Evolutionary conservation across 1,284 basidiomycete species (phyloP).

Genomic region (Agaricales sp.): DNA sequence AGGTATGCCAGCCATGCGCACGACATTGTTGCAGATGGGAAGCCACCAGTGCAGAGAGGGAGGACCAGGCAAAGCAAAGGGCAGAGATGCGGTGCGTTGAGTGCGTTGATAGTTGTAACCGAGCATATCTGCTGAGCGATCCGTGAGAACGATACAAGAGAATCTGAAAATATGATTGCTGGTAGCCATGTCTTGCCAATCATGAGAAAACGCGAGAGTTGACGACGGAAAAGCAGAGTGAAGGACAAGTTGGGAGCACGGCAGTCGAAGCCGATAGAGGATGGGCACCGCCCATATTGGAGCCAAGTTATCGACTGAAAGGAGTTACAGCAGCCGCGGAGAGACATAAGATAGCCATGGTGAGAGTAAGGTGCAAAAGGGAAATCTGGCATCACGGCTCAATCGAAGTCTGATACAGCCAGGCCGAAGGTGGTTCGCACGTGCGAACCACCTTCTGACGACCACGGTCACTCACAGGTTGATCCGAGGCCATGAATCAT

Average conservation of each 20-base stretch:
- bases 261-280: no score
- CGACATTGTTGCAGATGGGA: conserved; percentile 61
- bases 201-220: conserved; percentile 64
- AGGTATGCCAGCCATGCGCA: conserved; percentile 57
- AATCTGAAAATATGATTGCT: conserved; percentile 67
- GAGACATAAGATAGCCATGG: no score
- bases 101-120: conserved; percentile 58
- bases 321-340: no score
- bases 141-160: conserved; percentile 74
- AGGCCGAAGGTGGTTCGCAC: no score
- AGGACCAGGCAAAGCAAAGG: conserved; percentile 58
- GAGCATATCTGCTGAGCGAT: conserved; percentile 73
- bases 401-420: no score
- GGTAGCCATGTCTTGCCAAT: conserved; percentile 70
- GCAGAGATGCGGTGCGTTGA: conserved; percentile 64
- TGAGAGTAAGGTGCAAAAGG: no score
- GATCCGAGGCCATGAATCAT: no score
- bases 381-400: no score
- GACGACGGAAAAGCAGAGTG: conserved; percentile 69
- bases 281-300: no score
- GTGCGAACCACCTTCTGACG: no score
- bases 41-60: conserved; percentile 73
- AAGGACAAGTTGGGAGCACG: conserved; percentile 67
- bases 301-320: no score
- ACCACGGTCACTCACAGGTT: no score